Percentiles rank a stretch among this genome's conserved stretches.
Evolutionary conservation across 164 flowering plant genomes (phyloP).

Genomic region (Stephania japonica): DNA sequence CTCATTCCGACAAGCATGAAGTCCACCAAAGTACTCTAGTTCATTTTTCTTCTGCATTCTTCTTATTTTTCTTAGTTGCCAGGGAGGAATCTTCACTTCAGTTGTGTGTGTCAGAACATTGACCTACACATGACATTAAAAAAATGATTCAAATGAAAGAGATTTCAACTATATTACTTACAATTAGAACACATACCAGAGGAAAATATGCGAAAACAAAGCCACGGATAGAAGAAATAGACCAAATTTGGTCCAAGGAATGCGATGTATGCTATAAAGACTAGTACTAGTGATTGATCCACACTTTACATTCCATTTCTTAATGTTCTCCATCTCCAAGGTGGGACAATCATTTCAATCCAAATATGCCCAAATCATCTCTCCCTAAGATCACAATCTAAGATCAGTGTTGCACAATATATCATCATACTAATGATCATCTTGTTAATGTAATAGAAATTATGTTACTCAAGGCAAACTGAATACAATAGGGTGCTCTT

Average conservation of each 20-base stretch:
- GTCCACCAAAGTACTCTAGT: constrained; percentile 26
- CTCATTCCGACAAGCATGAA: constrained; percentile 10
- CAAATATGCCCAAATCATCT: too few relatives aligned
- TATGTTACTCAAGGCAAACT: too few relatives aligned
- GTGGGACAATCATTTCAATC: too few relatives aligned
- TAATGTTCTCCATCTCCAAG: too few relatives aligned
- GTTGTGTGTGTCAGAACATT: constrained; percentile 66
- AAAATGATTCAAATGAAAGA: constrained; percentile 3
- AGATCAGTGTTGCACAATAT: too few relatives aligned
- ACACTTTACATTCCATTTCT: too few relatives aligned
- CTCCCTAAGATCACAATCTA: too few relatives aligned
- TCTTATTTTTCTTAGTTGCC: constrained; percentile 33
- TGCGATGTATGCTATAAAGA: too few relatives aligned
- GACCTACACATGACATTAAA: constrained; percentile 32
- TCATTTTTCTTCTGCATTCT: constrained; percentile 27
- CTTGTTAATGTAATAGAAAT: too few relatives aligned
- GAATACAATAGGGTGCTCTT: too few relatives aligned
- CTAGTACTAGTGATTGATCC: too few relatives aligned
- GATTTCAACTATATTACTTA: not conserved
- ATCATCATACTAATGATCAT: too few relatives aligned
- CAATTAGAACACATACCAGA: not conserved
- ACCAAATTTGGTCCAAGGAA: not conserved
- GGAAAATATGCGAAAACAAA: not conserved
- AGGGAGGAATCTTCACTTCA: constrained; percentile 36
- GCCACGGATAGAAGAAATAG: not conserved